phyloP scores from a whole-genome alignment of 2,329 filamentous ascomycete species.

The Colletotrichum falcatum region DNA sequence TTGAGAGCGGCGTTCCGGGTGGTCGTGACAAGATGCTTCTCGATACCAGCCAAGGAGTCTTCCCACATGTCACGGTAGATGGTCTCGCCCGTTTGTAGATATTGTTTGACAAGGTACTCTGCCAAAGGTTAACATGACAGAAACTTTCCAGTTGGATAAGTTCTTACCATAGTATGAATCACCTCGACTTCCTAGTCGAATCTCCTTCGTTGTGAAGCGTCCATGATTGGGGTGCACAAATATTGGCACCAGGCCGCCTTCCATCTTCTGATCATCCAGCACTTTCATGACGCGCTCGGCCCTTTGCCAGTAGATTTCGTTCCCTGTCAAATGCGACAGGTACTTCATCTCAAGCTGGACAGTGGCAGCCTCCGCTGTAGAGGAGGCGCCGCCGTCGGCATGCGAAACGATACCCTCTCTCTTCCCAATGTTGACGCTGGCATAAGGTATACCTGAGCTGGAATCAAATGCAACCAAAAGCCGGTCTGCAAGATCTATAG shows the following conservation, averaged over 20 bases:
- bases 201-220: constrained; percentile 83
- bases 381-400: constrained; percentile 86
- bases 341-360: constrained; percentile 98
- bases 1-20: constrained; percentile 83
- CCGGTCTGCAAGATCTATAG: constrained; percentile 88
- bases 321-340: constrained; percentile 91
- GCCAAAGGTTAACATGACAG: not conserved
- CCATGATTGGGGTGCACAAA: constrained; percentile 85
- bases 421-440: constrained; percentile 88
- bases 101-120: constrained; percentile 98
- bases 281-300: constrained; percentile 92
- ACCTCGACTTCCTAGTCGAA: constrained; percentile 90
- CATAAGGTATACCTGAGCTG: constrained; percentile 85
- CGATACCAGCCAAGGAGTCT: constrained; percentile 83
- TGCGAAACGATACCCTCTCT: constrained; percentile 83
- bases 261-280: constrained; percentile 81
- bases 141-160: too few species aligned
- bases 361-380: constrained; percentile 91
- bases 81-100: constrained; percentile 89
- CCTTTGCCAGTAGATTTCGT: constrained; percentile 90
- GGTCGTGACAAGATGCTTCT: constrained; percentile 92
- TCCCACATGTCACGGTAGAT: constrained; percentile 95
- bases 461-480: constrained; percentile 90
- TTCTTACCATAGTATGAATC: constrained; percentile 84
- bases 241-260: constrained; percentile 90